Base-by-base conservation (phyloP, 257 asterid species). In the Plantago elongata region DNA sequence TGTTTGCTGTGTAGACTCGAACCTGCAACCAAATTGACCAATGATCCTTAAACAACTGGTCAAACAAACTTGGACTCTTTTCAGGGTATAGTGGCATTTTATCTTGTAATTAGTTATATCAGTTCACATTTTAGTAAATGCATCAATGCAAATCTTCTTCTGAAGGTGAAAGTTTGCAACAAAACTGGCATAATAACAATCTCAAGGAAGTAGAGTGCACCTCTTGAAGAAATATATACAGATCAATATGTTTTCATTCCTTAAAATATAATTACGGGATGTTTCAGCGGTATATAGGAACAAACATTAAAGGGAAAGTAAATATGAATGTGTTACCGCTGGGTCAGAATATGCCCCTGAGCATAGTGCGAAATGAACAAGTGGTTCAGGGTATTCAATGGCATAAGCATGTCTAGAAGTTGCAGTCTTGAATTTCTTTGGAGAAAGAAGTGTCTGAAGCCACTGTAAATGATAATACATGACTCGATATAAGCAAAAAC, bases 311-410 rank as follows among this genome's bases (percentile, higher is more conserved):
- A 13, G 54, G 13, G 37, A 46, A 49, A 42, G 16, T 12, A 63
- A 17, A 14, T 30, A 48, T 13, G 2, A 9, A 27, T 72, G 54
- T 51, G 17, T 72, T 85, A 90, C 98, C 84, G 74, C 77, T 12
- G 98, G 98, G 59, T 91, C 98, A 10, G 86, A 80, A 67, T 75
- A 74, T 51, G 87, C 79, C 57, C 98, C 98, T 3, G 93, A 86
- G 74, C 83, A 84, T 57, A 91, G 88, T 1, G 95, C 98, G 57
- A 91, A 91, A 73, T 90, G 96, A 64, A 87, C 90, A 17, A 87
- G 90, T 43, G 95, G 94, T 62, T 90, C 97, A 2, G 96, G 84
- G 72, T 88, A 85, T 59, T 90, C 98, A 18, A 90, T 84, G 30
- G 89, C 85, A 68, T 72, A 77, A 43, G 77, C 69, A 45, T 90